Evolutionary conservation across 345 rosid genomes (phyloP).

Genomic region (Trapa bicornis): DNA sequence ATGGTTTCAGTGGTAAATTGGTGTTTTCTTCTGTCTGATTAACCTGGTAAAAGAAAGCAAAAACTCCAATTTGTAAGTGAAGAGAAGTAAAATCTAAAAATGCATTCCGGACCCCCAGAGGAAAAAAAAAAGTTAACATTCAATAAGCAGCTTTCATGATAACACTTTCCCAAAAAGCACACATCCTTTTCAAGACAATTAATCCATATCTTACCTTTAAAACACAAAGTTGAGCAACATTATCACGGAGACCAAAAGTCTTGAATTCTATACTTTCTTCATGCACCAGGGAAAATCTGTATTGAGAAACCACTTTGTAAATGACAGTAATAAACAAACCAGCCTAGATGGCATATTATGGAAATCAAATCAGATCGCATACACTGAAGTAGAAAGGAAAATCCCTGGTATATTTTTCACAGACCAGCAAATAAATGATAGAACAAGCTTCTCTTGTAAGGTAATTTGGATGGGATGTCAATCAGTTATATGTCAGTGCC

Average conservation of each 20-base stretch:
- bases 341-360: not conserved
- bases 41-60: slow-evolving; percentile 21
- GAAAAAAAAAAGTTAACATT: not conserved
- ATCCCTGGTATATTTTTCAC: not conserved
- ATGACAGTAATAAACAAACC: not conserved
- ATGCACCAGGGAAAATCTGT: slow-evolving; percentile 71
- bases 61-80: not conserved
- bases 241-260: slow-evolving; percentile 71
- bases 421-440: not conserved
- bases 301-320: slow-evolving; percentile 25
- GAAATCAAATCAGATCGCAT: no score
- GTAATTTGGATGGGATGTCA: not conserved
- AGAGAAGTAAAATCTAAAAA: not conserved
- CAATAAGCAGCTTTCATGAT: not conserved
- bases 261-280: slow-evolving; percentile 74
- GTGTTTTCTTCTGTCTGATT: slow-evolving; percentile 20
- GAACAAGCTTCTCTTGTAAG: not conserved
- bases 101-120: not conserved
- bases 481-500: not conserved
- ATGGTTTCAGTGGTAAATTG: slow-evolving; percentile 10
- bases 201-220: slow-evolving; percentile 44
- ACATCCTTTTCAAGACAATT: not conserved
- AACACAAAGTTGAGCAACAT: slow-evolving; percentile 90
- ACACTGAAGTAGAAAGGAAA: not conserved
- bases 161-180: not conserved